Percentiles rank a stretch among this genome's conserved stretches.
Conservation (phyloP, 257 asterid genomes). For the Scutellaria barbata region DNA sequence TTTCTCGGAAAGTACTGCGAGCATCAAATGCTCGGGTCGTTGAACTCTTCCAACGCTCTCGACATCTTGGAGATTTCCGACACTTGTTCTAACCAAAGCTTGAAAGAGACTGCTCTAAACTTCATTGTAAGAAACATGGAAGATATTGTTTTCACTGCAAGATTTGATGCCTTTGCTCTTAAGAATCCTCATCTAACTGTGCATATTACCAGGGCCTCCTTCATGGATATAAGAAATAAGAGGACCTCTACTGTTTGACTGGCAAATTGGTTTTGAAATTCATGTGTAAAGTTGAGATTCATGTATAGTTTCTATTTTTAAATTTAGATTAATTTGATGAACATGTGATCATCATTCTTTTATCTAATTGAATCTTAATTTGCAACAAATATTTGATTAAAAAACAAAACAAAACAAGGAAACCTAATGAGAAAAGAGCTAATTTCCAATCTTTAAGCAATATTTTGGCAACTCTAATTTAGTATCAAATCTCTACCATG, state of each 20-base stretch:
- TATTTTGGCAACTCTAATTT: too few relatives aligned
- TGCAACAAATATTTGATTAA: too few relatives aligned
- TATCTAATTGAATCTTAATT: too few relatives aligned
- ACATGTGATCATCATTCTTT: too few relatives aligned
- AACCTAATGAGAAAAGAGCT: too few relatives aligned
- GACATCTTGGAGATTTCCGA: constrained; percentile 77
- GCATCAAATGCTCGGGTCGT: constrained; percentile 69
- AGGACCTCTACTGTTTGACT: constrained; percentile 45
- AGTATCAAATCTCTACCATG: too few relatives aligned
- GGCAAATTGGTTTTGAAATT: not conserved
- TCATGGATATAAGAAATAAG: constrained; percentile 67
- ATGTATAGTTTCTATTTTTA: too few relatives aligned
- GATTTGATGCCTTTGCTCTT: constrained; percentile 83
- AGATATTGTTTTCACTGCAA: constrained; percentile 72
- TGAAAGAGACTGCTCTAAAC: constrained; percentile 73
- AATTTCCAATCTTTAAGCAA: too few relatives aligned
- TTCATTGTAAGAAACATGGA: constrained; percentile 89
- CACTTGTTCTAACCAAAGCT: constrained; percentile 66
- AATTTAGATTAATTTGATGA: too few relatives aligned
- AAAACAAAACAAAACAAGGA: too few relatives aligned
- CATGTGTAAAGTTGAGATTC: too few relatives aligned
- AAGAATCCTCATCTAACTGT: constrained; percentile 91
- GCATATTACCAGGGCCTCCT: constrained; percentile 88
- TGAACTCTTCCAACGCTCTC: constrained; percentile 70
- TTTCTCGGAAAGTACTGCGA: constrained; percentile 74